These are phyloP conservation scores for Nakazawaea anatomiae DNA, from an alignment of 805 yeast species.

Conservation along the genomic window DNA sequence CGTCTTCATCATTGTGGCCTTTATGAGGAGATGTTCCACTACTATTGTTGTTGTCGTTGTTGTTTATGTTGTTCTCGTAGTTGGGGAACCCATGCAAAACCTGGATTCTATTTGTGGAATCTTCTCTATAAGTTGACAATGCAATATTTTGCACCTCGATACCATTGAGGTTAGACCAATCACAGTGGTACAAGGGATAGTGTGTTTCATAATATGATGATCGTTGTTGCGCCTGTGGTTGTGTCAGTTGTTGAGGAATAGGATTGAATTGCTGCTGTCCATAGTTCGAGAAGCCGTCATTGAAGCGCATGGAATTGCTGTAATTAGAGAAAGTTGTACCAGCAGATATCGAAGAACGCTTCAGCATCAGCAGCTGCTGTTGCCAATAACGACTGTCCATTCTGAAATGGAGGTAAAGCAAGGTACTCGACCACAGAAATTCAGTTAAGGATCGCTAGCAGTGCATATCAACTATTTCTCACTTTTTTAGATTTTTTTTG, in stretches of 20 bases:
- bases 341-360: conserved; percentile 23
- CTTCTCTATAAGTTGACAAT: conserved; percentile 77
- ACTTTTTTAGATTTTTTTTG: too few species aligned
- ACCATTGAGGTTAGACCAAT: conserved; percentile 38
- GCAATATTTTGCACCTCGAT: conserved; percentile 48
- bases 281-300: background rate
- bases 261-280: conserved; percentile 2
- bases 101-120: conserved; percentile 60
- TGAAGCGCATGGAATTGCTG: conserved; percentile 5
- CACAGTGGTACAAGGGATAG: conserved; percentile 45
- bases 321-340: conserved; percentile 19
- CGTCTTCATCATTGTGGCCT: conserved; percentile 14
- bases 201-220: conserved; percentile 41
- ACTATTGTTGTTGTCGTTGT: conserved; percentile 9
- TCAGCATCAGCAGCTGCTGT: conserved; percentile 11
- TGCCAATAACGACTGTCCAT: conserved; percentile 8
- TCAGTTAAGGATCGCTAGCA: too few species aligned
- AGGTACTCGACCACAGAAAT: too few species aligned
- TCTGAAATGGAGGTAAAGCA: too few species aligned
- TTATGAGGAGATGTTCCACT: background rate
- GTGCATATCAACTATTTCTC: too few species aligned
- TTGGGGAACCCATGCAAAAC: conserved; percentile 32
- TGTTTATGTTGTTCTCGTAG: conserved; percentile 9
- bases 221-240: conserved; percentile 12
- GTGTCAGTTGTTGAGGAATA: conserved; percentile 1